Evolutionary conservation across 176 grass and related monocot genomes (phyloP).

Genomic region (Raddia guianensis): DNA sequence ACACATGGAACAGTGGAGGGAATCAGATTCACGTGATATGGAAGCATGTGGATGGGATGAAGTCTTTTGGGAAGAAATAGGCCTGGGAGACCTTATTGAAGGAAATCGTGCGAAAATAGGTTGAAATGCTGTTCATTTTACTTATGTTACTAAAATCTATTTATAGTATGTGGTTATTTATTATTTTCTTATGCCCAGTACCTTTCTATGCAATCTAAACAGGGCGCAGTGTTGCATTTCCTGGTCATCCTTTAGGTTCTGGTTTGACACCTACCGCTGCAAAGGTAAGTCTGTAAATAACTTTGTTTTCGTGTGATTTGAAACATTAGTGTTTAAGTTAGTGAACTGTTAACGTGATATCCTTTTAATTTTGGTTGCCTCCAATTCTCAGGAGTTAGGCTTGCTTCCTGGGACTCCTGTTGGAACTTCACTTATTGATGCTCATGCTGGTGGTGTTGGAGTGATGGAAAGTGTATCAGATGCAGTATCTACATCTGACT

Average conservation of each 20-base stretch:
- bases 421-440: constrained; percentile 96
- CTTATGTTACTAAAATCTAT: constrained; percentile 20
- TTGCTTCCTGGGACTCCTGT: constrained; percentile 79
- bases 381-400: constrained; percentile 70
- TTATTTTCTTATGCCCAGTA: constrained; percentile 31
- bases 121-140: constrained; percentile 36
- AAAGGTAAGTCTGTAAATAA: constrained; percentile 88
- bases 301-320: constrained; percentile 34
- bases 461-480: constrained; percentile 77
- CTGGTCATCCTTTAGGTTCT: constrained; percentile 93
- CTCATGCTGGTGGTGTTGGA: constrained; percentile 95
- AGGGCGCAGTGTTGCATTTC: constrained; percentile 96
- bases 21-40: constrained; percentile 75
- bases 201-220: constrained; percentile 40
- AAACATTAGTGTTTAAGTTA: constrained; percentile 31
- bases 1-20: constrained; percentile 73
- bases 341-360: background rate
- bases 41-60: constrained; percentile 97
- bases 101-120: constrained; percentile 90
- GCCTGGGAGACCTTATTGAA: constrained; percentile 76
- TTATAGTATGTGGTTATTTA: background rate
- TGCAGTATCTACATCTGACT: constrained; percentile 56
- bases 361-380: constrained; percentile 1
- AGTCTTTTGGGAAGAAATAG: constrained; percentile 96
- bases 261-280: constrained; percentile 83